phyloP scores from a whole-genome alignment of 352 stramenopile genomes.

The Phytophthora tubulina region DNA sequence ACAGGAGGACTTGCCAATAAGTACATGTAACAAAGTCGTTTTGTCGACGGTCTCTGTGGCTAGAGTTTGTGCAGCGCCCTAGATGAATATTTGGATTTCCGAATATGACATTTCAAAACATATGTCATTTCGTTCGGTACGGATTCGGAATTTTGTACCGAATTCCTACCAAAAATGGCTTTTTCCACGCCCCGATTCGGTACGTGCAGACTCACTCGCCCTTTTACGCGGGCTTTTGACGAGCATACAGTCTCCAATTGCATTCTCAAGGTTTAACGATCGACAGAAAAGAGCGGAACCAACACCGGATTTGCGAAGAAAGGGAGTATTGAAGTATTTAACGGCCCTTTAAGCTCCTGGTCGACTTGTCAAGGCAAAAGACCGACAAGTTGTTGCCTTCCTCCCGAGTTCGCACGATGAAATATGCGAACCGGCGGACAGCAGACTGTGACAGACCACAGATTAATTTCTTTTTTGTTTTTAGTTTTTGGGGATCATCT shows the following conservation, averaged over 20 bases:
- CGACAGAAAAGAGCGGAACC: conserved; percentile 27
- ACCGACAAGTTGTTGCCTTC: too few species aligned
- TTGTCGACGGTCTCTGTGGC: too few species aligned
- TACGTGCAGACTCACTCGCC: too few species aligned
- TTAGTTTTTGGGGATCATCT: conserved; percentile 11
- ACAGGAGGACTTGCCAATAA: too few species aligned
- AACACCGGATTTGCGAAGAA: conserved; percentile 34
- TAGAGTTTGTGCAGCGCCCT: too few species aligned
- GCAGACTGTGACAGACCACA: conserved; percentile 19
- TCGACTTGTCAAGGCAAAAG: neutral
- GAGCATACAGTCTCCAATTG: conserved; percentile 7
- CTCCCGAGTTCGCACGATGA: neutral
- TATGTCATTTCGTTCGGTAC: too few species aligned
- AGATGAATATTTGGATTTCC: too few species aligned
- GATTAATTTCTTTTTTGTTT: conserved; percentile 10
- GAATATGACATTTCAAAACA: too few species aligned
- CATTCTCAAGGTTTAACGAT: conserved; percentile 15
- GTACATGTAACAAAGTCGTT: too few species aligned
- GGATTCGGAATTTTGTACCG: too few species aligned
- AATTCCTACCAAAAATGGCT: too few species aligned
- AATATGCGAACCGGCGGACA: neutral
- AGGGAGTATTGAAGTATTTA: conserved; percentile 27
- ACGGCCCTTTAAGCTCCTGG: conserved; percentile 26
- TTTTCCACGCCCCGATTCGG: too few species aligned
- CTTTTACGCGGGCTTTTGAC: conserved; percentile 12